Evolutionary conservation across 2,329 filamentous ascomycete genomes (phyloP).

Genomic region (Hypocreales sp.): DNA sequence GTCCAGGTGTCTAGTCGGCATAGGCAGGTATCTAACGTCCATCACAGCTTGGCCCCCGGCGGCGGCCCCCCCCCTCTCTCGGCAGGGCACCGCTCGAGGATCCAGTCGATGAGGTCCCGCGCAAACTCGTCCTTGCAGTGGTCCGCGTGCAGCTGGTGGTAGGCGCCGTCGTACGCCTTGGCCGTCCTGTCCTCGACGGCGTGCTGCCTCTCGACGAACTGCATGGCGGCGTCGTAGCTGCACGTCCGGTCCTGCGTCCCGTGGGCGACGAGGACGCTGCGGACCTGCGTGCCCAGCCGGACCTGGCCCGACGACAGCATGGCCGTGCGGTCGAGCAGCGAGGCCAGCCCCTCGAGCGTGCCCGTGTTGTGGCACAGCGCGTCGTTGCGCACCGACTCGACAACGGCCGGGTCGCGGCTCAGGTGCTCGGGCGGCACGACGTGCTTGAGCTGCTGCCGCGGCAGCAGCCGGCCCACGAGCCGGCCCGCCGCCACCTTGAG

Average conservation of each 20-base stretch:
- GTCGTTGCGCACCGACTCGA: constrained; percentile 47
- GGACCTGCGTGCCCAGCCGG: constrained; percentile 35
- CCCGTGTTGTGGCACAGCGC: constrained; percentile 66
- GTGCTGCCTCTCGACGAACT: constrained; percentile 42
- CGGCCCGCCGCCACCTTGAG: constrained; percentile 51
- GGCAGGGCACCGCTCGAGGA: constrained; percentile 27
- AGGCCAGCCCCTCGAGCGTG: constrained; percentile 66
- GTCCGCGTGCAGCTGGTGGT: constrained; percentile 59
- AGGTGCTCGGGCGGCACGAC: constrained; percentile 48
- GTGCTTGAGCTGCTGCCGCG: constrained; percentile 50
- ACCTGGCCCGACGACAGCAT: constrained; percentile 42
- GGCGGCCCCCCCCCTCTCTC: constrained; percentile 6
- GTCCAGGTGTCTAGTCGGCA: no score
- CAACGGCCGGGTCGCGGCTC: constrained; percentile 49
- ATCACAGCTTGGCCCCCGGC: constrained; percentile 22
- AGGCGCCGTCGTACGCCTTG: constrained; percentile 61
- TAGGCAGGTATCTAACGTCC: no score
- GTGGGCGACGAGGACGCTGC: constrained; percentile 56
- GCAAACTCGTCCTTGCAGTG: constrained; percentile 35
- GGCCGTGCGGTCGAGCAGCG: constrained; percentile 59
- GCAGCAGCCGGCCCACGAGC: constrained; percentile 51
- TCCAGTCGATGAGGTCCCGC: constrained; percentile 50
- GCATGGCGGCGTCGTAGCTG: constrained; percentile 47
- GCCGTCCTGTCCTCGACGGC: constrained; percentile 52
- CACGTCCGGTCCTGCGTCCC: constrained; percentile 61